These are phyloP conservation scores for Cladophialophora yegresii DNA, from an alignment of 2,329 filamentous ascomycete genomes.

Conservation along the genomic window DNA sequence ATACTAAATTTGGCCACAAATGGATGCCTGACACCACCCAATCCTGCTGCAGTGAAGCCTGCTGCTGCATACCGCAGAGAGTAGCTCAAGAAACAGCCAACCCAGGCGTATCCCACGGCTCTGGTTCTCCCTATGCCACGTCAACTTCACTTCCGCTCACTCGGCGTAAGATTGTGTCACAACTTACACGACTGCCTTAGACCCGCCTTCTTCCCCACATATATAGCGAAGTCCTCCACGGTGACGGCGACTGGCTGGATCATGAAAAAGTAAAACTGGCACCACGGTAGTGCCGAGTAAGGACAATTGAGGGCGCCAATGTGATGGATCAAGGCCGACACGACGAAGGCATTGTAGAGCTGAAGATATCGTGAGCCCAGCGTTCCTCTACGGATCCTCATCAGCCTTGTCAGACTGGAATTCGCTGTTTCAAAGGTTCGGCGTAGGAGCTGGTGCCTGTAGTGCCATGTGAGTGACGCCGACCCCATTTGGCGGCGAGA, in stretches of 20 bases:
- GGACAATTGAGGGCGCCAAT: constrained; percentile 25
- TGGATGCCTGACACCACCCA: constrained; percentile 22
- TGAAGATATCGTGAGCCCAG: constrained; percentile 27
- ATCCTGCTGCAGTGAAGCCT: constrained; percentile 19
- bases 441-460: constrained; percentile 31
- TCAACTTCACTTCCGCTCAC: neutral
- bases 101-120: constrained; percentile 27
- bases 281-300: constrained; percentile 19
- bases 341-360: constrained; percentile 29
- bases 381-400: constrained; percentile 18
- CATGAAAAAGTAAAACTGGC: constrained; percentile 30
- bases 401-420: constrained; percentile 5
- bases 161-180: neutral
- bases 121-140: constrained; percentile 22
- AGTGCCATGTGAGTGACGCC: constrained; percentile 2
- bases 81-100: constrained; percentile 25
- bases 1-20: constrained; percentile 28
- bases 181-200: constrained; percentile 25
- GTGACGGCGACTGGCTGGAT: constrained; percentile 29
- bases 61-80: constrained; percentile 27
- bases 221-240: constrained; percentile 27
- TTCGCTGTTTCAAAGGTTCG: constrained; percentile 25
- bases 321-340: constrained; percentile 30
- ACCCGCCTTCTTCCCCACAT: constrained; percentile 20
- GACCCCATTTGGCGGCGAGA: neutral